Base-by-base conservation (phyloP, 1,139 yeast species). In the Saccharomyces uvarum region DNA sequence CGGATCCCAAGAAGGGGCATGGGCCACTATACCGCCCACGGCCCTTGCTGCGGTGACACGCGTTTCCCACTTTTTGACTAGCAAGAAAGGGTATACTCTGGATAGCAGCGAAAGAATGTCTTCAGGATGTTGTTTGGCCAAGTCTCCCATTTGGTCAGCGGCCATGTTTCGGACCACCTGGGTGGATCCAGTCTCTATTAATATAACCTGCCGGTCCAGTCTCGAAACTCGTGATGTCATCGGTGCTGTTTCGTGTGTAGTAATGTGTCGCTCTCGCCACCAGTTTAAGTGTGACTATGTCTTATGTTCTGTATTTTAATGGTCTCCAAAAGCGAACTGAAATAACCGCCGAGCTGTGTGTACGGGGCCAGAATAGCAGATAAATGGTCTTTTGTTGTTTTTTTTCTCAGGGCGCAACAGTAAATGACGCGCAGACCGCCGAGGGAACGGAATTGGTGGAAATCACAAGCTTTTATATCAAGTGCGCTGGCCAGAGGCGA, bases 11-110 rank as follows among this genome's bases (percentile, higher is more conserved):
- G 77, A 65, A 1, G 80, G 79, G 0, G 93, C 83, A 68, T 89
- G 85, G 53, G 83, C 80, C 6, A 90, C 95, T 41, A 95, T 90
- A 2, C 96, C 96, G 13, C 98, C 98, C 64, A 95, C 81, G 0
- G 99, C 99, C 57, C 91, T 75, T 0, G 98, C 97, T 1, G 99
- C 96, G 0, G 98, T 84, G 1, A 88, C 85, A 70, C 99, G 80
- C 0, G 99, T 91, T 70, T 95, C 99, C 99, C 99, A 95, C 72
- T 86, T 88, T 53, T 77, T 77, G 42, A 93, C 83, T 64, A 83
- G 81, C 57, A 95, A 75, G 68, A 84, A 93, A 0, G 99, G 98
- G 63, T 89, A 89, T 1, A 93, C 97, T 59, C 98, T 77, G 26
- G 96, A 90, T 47, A 95, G 74, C 50, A 95, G 75, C 59, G 86